These are phyloP conservation scores for Fraxinus anomala DNA, from an alignment of 257 asterid species.

Conservation along the genomic window DNA sequence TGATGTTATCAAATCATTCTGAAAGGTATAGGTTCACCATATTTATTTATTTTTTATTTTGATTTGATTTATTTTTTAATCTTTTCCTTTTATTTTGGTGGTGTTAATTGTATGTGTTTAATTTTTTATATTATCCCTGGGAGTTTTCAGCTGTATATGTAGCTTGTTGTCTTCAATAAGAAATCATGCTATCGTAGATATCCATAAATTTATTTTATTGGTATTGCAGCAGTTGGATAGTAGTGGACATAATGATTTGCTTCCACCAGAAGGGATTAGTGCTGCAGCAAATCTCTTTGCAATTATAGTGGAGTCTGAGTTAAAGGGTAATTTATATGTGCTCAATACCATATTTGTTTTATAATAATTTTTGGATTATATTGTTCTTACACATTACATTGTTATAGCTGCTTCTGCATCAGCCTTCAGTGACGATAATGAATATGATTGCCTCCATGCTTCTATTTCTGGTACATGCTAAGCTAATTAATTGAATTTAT, in stretches of 20 bases:
- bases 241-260: conserved; percentile 45
- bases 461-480: conserved; percentile 63
- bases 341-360: conserved; percentile 7
- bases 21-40: neutral
- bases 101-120: neutral
- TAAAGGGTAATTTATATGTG: conserved; percentile 57
- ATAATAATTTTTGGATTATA: conserved; percentile 12
- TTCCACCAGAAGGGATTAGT: conserved; percentile 77
- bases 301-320: conserved; percentile 78
- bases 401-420: conserved; percentile 79
- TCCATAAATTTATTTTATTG: conserved; percentile 17
- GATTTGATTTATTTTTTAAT: neutral
- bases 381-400: conserved; percentile 32
- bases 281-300: conserved; percentile 85
- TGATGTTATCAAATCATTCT: neutral
- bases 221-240: conserved; percentile 66
- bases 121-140: neutral
- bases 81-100: neutral
- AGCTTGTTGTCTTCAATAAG: conserved; percentile 17
- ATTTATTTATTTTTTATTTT: conserved; percentile 1
- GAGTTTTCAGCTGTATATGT: conserved; percentile 18
- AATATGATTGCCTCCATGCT: conserved; percentile 65
- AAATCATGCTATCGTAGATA: neutral
- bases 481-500: conserved; percentile 18
- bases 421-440: conserved; percentile 70